phyloP scores from a whole-genome alignment of 768 basidiomycete species.

The Ephemerocybe angulata region DNA sequence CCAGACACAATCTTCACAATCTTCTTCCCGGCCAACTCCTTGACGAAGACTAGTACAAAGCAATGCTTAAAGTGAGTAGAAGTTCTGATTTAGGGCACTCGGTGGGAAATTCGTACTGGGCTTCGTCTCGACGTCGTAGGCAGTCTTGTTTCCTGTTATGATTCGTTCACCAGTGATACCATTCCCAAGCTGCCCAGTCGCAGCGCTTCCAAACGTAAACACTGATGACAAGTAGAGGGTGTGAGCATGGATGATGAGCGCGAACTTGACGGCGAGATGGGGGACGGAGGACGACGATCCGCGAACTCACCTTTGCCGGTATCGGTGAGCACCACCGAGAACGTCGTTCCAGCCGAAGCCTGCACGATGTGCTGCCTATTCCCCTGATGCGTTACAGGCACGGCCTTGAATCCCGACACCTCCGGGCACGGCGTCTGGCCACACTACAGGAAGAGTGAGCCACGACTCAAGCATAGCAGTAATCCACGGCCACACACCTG shows the following conservation, averaged over 20 bases:
- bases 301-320: constrained; percentile 62
- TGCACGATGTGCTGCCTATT: constrained; percentile 62
- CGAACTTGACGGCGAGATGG: too few species aligned
- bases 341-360: constrained; percentile 79
- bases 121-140: constrained; percentile 70
- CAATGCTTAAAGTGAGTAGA: too few species aligned
- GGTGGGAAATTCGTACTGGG: constrained; percentile 45
- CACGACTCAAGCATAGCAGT: not conserved
- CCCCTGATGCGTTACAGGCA: constrained; percentile 56
- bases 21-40: constrained; percentile 69
- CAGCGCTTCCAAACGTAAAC: constrained; percentile 86
- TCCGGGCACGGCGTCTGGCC: constrained; percentile 67
- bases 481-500: too few species aligned
- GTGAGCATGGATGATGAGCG: not conserved
- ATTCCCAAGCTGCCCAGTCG: constrained; percentile 91
- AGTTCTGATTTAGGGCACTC: not conserved
- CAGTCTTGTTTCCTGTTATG: constrained; percentile 78
- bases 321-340: constrained; percentile 79
- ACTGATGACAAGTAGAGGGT: constrained; percentile 41
- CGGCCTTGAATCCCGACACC: constrained; percentile 58
- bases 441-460: constrained; percentile 43
- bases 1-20: constrained; percentile 84
- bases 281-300: constrained; percentile 2
- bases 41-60: constrained; percentile 81
- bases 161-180: constrained; percentile 93